Base-by-base conservation (phyloP, 2,329 filamentous ascomycete genomes). In the Orbilia oligospora region DNA sequence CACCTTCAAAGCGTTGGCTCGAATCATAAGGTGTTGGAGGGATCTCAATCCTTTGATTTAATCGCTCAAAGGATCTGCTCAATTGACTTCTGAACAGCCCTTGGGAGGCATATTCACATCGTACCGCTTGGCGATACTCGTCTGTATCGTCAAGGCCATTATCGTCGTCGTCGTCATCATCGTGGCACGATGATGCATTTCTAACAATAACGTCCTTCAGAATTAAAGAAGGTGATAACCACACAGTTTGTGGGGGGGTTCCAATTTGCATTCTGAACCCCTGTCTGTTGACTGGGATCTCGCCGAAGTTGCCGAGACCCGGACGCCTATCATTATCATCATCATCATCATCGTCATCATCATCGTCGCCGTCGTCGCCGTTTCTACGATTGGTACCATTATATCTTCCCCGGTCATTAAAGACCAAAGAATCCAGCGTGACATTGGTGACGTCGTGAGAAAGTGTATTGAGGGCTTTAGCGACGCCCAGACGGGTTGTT, bases 51-150 rank as follows among this genome's bases (percentile, higher is more conserved):
- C 41, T 4, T 33, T 33, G 27, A 10, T 65, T 51, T 22, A 16
- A 20, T 14, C 46, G 6, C 44, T 49, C 61, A n/a, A 65, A 65
- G 27, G 61, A 65, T 24, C 61, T 65, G 61, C 41, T 65, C 61
- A 51, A 65, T 65, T 65, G 24, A 18, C 61, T 65, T n/a, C 61
- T 65, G 27, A 65, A 65, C 16, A 65, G 30, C 12, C 61, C 61
- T 24, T 65, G 61, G 16, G 61, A 65, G 18, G 3, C 3, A 9
- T 12, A 65, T 51, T 65, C 61, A 38, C 61, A 65, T 16, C 18
- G 44, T 10, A 33, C 20, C 8, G 46, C 41, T 20, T 49, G 16
- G 3, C 61, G 41, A 33, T 49, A 65, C 61, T 65, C 61, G 16
- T 49, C 61, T 0, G 18, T 33, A 30, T 51, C 46, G 16, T 58